Evolutionary conservation across 352 stramenopile species (phyloP), one percentile per base, ranked within the genome.

Genomic region (Pythium dissotocum): DNA sequence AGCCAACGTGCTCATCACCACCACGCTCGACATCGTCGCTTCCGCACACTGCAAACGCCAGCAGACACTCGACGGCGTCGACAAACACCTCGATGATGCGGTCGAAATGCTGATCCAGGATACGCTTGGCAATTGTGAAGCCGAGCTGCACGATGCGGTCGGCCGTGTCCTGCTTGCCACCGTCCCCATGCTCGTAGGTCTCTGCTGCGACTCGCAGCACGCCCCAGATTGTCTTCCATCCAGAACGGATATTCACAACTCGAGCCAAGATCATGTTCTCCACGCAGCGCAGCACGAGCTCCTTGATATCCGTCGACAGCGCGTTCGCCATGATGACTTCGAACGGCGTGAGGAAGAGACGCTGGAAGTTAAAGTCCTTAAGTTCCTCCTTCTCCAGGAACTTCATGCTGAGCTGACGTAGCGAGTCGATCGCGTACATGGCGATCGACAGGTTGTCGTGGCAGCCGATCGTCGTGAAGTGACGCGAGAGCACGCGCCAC

Each of bases 321-420:
- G 85, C 88, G 63, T 92, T 92, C 6, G 84, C 81, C 75, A 98
- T 97, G 63, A 98, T 97, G 13, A 94, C 79, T 73, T 98, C 92
- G 72, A 99, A 99, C 18, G 98, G 98, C 52, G 92, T 89, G 33
- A 99, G 86, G 77, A 99, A 99, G 33, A 99, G 76, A 13, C 97
- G 79, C 79, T 99, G 98, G 72, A 99, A 99, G 78, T 99, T 99
- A 71, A 99, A 99, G 67, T 99, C 96, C 51, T 94, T 93, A 10
- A 99, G 85, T 70, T 99, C 98, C 28, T 98, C 90, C 67, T 99
- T 99, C 70, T 99, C 96, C 1, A 99, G 79, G 76, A 99, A 99
- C 76, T 99, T 99, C 75, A 99, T 97, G 64, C 97, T 99, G n/a
- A 99, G 83, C 80, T 99, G 98, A 42, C 98, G 97, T 24, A 99